Base-by-base conservation (phyloP, 345 rosid species). In the Rhodamnia rubescens region DNA sequence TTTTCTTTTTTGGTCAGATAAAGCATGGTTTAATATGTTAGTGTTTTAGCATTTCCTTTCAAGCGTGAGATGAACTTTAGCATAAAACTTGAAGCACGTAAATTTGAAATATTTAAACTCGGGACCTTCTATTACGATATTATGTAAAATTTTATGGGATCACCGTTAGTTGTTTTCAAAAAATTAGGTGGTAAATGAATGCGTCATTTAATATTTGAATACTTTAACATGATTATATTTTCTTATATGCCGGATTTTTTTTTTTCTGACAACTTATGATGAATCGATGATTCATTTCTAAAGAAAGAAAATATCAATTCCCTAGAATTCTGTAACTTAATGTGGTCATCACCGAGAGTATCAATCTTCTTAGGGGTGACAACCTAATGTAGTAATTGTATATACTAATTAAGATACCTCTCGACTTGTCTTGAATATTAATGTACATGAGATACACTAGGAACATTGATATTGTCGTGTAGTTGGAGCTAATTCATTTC, bases 401-500 rank as follows among this genome's bases (percentile, higher is more conserved):
- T 85, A 47, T 27, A 57, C 29, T 85, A 74, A 80, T 53, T 51
- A 36, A 40, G 10, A 86, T 61, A 52, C 82, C 82, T 52, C 82
- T 85, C 81, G 9, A 24, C 56, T 40, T 84, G 24, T 53, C 47
- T 58, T 24, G 84, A 42, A 85, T 78, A 53, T 52, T 20, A 78
- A 78, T 49, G 82, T 27, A 9, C 10, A 57, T 27, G 32, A 56
- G 56, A 47, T 58, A 56, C 49, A 36, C 78, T 18, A 58, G 55
- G 53, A 47, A 42, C 36, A 42, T 56, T 59, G 55, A 53, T 83
- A 56, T 56, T 58, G 54, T 83, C 78, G 10, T n/a, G n/a, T 83
- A 40, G 53, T 83, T 50, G 27, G 82, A 84, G 32, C 69, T 84
- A 84, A 61, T 51, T 83, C 53, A 54, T 64, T 69, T 53, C 58